Conservation (phyloP, 192 early-diverging fungal genomes). For the Blastocladiella britannica region DNA sequence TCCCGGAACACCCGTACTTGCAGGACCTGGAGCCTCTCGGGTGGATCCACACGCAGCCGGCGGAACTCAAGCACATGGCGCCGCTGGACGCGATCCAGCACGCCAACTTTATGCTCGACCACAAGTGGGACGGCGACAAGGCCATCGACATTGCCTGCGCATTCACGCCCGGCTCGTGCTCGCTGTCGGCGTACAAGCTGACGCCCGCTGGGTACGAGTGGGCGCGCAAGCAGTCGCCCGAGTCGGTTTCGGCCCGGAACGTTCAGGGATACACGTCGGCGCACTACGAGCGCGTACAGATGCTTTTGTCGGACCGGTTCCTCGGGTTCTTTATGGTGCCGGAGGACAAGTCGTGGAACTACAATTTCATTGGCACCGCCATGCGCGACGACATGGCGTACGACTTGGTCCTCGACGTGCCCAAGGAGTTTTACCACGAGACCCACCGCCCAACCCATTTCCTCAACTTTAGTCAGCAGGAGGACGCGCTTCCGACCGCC, state of each 20-base stretch:
- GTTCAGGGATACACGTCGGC: constrained; percentile 55
- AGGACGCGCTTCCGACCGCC: constrained; percentile 11
- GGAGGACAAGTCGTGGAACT: constrained; percentile 88
- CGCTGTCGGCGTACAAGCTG: constrained; percentile 82
- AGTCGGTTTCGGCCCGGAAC: not conserved
- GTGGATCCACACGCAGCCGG: constrained; percentile 95
- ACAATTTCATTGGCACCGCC: constrained; percentile 93
- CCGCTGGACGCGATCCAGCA: constrained; percentile 84
- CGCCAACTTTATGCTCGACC: constrained; percentile 71
- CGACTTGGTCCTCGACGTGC: constrained; percentile 63
- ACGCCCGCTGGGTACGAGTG: constrained; percentile 95
- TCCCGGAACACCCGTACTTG: constrained; percentile 81
- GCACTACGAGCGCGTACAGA: constrained; percentile 92
- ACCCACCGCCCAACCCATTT: constrained; percentile 88
- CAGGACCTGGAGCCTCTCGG: constrained; percentile 86
- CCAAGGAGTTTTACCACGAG: constrained; percentile 95
- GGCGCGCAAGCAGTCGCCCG: constrained; percentile 38
- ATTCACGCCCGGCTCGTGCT: constrained; percentile 97
- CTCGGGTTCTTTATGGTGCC: constrained; percentile 98
- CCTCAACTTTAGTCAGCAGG: constrained; percentile 66
- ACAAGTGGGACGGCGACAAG: constrained; percentile 91
- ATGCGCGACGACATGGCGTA: constrained; percentile 88
- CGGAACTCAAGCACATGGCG: constrained; percentile 66
- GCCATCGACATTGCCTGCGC: constrained; percentile 77
- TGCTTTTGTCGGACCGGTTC: constrained; percentile 86